Evolutionary conservation across 257 asterid species (phyloP), one percentile per base, ranked within the genome.

Genomic region (Salvia rosmarinus): DNA sequence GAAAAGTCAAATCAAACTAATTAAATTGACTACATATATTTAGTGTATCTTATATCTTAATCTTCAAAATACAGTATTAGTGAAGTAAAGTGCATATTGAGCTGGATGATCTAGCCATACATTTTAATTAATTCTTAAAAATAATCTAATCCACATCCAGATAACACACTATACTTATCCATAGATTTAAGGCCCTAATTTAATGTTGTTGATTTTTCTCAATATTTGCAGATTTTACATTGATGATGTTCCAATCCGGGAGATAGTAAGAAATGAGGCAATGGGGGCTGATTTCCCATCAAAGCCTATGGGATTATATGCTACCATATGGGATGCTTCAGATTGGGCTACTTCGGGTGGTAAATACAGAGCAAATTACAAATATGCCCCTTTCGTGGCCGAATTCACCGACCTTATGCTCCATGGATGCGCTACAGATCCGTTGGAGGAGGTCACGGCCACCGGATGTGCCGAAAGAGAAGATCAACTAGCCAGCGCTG

Each of bases 281-380:
- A 90, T 93, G 98, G 96, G 96, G 9, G 91, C 75, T 23, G 98
- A 93, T 78, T 93, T 81, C 64, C 98, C 98, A 21, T 85, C 94
- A 16, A 93, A 93, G 72, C 98, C 98, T 1, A 93, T 93, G 97
- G 87, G 86, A 32, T 54, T 93, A 37, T 93, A 87, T 51, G 98
- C 98, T 34, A 93, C 98, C 19, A 90, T 90, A 51, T 93, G 98
- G 98, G 98, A 93, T 58, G 98, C 92, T 17, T 93, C 98, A 0
- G 96, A 86, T 39, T 93, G 98, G 98, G 98, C 98, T 35, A 93
- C 98, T 34, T 90, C 97, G 3, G 97, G 97, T 4, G 98, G 98
- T 52, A 85, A 80, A 54, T 90, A 90, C 73, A 83, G 74, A 66
- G 79, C 83, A 17, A 89, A 93, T 78, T 93, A 93, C 87, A 87